These are phyloP conservation scores for Leccinum broughii DNA, from an alignment of 768 basidiomycete genomes.

Conservation along the genomic window DNA sequence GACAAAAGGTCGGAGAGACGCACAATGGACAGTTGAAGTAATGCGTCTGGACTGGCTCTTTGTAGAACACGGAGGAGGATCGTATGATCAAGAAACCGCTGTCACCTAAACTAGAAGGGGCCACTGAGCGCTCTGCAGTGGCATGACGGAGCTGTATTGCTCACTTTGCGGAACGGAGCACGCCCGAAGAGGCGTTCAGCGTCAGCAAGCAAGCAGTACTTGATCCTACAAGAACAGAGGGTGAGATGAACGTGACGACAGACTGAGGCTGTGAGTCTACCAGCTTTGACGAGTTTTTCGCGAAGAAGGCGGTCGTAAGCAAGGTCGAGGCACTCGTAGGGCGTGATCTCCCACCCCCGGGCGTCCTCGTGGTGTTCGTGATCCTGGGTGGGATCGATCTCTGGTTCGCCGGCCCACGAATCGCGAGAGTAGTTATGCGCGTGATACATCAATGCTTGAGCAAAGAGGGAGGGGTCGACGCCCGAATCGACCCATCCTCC, in stretches of 20 bases:
- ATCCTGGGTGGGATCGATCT: constrained; percentile 74
- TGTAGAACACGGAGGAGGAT: constrained; percentile 61
- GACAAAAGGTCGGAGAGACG: constrained; percentile 7
- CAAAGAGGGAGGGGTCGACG: constrained; percentile 86
- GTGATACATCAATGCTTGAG: constrained; percentile 89
- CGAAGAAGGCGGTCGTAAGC: constrained; percentile 71
- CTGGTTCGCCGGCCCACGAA: constrained; percentile 83
- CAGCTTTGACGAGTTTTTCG: constrained; percentile 59
- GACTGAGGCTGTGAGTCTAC: constrained; percentile 35
- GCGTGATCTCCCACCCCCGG: constrained; percentile 69
- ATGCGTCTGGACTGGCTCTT: constrained; percentile 33
- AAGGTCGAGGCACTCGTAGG: constrained; percentile 67
- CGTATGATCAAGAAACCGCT: constrained; percentile 76
- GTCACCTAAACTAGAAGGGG: constrained; percentile 62
- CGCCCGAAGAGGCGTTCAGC: constrained; percentile 71
- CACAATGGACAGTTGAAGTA: constrained; percentile 37
- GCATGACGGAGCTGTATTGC: constrained; percentile 21
- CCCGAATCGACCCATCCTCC: constrained; percentile 88
- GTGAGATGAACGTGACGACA: constrained; percentile 1
- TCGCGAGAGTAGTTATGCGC: constrained; percentile 68
- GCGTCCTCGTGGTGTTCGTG: constrained; percentile 61
- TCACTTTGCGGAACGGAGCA: constrained; percentile 78
- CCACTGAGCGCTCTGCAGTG: constrained; percentile 5
- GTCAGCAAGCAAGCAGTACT: constrained; percentile 81
- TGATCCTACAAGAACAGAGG: constrained; percentile 51